Percentiles rank a stretch among this genome's conserved stretches.
These are phyloP conservation scores for Nothomitra cinnamomea DNA, from an alignment of 2,329 filamentous ascomycete species.

Conservation along the genomic window DNA sequence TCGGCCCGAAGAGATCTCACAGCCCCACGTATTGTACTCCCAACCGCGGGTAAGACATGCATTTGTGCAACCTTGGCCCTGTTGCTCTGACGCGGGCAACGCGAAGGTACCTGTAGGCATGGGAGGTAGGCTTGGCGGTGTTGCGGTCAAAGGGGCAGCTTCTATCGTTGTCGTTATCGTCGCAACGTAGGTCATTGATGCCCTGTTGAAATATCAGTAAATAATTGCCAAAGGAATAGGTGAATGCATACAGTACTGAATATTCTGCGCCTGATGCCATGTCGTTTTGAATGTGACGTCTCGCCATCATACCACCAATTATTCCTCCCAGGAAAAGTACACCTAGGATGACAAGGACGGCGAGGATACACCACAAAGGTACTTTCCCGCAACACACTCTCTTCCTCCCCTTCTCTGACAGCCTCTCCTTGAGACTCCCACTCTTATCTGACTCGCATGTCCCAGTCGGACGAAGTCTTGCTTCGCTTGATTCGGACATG, in stretches of 20 bases:
- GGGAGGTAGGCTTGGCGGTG: slow-evolving; percentile 25
- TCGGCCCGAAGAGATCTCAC: slow-evolving; percentile 7
- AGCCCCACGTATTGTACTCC: background rate
- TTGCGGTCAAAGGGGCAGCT: slow-evolving; percentile 30
- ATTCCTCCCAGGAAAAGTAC: slow-evolving; percentile 33
- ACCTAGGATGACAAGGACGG: slow-evolving; percentile 28
- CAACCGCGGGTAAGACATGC: background rate
- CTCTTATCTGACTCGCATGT: background rate
- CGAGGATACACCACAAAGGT: slow-evolving; percentile 30
- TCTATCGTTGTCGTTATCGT: slow-evolving; percentile 33
- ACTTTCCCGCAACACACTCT: slow-evolving; percentile 30
- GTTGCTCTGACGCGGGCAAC: slow-evolving; percentile 20
- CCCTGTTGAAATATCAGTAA: background rate
- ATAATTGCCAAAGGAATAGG: background rate
- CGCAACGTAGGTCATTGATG: slow-evolving; percentile 18
- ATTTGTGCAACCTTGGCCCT: background rate
- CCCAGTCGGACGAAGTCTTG: background rate
- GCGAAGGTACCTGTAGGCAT: slow-evolving; percentile 32
- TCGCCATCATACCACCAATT: slow-evolving; percentile 35
- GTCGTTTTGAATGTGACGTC: slow-evolving; percentile 17
- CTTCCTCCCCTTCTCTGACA: slow-evolving; percentile 25
- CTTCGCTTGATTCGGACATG: slow-evolving; percentile 4
- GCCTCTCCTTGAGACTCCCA: slow-evolving; percentile 24
- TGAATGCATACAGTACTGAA: background rate
- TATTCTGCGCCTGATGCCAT: background rate